Base-by-base conservation (phyloP, 768 basidiomycete species). In the Macrolepiota fuliginosa region DNA sequence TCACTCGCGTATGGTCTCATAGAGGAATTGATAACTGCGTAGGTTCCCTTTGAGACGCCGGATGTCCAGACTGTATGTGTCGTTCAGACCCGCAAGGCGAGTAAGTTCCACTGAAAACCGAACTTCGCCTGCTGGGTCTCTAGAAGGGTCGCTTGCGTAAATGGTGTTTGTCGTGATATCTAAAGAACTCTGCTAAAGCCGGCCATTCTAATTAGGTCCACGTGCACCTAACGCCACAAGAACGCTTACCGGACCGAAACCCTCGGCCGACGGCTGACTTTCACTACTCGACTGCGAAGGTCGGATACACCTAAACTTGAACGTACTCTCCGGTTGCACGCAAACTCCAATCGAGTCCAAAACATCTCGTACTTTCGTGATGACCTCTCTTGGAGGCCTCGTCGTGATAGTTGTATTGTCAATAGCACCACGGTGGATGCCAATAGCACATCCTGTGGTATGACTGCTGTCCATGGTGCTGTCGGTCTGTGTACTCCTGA, bases 61-160 rank as follows among this genome's bases (percentile, higher is more conserved):
- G 68, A 97, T 89, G 72, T 97, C 95, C 54, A 98, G 79, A 72
- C 88, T 89, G 70, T 91, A 94, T 35, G 93, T 91, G 63, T 87
- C 89, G 61, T 88, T 87, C 60, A 98, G 80, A 59, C 91, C 86
- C 66, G 89, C 88, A 62, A 98, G 79, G 64, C 87, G 81, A 22
- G 96, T 97, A 45, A 98, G 77, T 77, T 98, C 96, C 61, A 97
- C 87, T 3, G 89, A 91, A 77, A 98, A 96, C 61, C 91, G 86
- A 61, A 98, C 92, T 81, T 98, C 96, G 67, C 92, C 96, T 37
- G 89, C 90, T 39, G 84, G 80, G 68, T 98, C 96, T 61, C 89
- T 83, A 4, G 81, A 69, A 39, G 72, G 65, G 45, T 61, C 46
- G 5, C 22, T 9, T 11, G 60, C 40, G n/a, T 61, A 61, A 6